A percentile compares a stretch with the other conserved stretches of the same genome.
Conservation (phyloP, 2,329 filamentous ascomycete species). For the Tolypocladium inflatum region DNA sequence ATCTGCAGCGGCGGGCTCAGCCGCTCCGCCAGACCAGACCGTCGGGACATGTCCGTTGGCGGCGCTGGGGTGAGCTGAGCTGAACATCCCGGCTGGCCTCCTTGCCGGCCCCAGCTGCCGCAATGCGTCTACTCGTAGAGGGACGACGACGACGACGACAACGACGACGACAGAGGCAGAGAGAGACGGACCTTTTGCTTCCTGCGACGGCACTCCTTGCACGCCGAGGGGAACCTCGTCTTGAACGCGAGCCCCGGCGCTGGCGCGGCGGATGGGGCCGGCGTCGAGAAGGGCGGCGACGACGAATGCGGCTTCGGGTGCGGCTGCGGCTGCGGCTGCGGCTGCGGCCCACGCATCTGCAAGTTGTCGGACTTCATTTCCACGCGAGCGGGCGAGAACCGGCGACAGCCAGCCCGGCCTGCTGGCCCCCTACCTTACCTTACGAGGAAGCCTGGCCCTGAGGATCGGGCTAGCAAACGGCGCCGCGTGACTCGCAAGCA, state of each 20-base stretch:
- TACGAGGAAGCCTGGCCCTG: background rate
- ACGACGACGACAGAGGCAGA: background rate
- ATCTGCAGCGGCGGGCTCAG: background rate
- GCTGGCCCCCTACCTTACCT: background rate
- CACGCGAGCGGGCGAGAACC: background rate
- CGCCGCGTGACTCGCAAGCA: background rate
- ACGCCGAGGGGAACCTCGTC: slow-evolving; percentile 28
- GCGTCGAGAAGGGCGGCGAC: slow-evolving; percentile 6
- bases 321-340: background rate
- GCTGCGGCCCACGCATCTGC: slow-evolving; percentile 12
- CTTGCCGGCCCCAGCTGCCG: background rate
- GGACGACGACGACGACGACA: background rate
- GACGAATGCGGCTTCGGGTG: background rate
- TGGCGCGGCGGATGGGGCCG: background rate
- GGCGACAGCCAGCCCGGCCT: background rate
- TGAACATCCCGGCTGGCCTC: background rate
- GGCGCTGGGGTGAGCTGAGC: background rate
- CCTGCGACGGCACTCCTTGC: slow-evolving; percentile 39
- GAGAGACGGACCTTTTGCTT: slow-evolving; percentile 37
- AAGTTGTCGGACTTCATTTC: slow-evolving; percentile 23
- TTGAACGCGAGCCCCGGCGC: slow-evolving; percentile 6
- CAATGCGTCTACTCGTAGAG: background rate
- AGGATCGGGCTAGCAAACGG: background rate
- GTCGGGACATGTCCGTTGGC: background rate
- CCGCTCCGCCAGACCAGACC: background rate